phyloP scores from a whole-genome alignment of 768 basidiomycete species.

The Coprinellus micaceus region DNA sequence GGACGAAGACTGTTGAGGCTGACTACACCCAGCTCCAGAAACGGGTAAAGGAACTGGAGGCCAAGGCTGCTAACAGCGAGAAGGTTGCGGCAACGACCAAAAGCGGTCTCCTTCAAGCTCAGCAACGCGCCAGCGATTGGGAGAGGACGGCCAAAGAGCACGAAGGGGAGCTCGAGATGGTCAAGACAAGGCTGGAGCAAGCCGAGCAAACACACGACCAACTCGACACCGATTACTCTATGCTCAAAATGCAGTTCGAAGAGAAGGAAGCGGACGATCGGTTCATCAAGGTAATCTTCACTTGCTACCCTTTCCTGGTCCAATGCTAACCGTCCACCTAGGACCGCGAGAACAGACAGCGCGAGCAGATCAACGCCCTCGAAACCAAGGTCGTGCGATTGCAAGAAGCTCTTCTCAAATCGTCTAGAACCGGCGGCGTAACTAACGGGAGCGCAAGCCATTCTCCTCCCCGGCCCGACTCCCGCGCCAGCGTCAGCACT shows the following conservation, averaged over 20 bases:
- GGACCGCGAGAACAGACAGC: constrained; percentile 70
- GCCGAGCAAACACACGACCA: constrained; percentile 61
- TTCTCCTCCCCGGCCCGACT: constrained; percentile 64
- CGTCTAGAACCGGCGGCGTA: constrained; percentile 31
- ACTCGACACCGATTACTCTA: constrained; percentile 66
- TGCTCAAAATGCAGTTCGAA: constrained; percentile 68
- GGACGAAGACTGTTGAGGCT: constrained; percentile 58
- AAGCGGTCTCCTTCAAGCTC: constrained; percentile 65
- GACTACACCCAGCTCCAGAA: constrained; percentile 68
- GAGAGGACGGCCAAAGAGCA: constrained; percentile 72
- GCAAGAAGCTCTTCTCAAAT: constrained; percentile 58
- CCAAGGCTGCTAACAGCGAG: constrained; percentile 57
- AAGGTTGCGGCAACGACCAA: constrained; percentile 52
- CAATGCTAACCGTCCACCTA: constrained; percentile 21
- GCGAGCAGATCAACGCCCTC: constrained; percentile 60
- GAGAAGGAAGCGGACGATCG: constrained; percentile 72
- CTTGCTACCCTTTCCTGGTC: no score
- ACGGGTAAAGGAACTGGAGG: constrained; percentile 69
- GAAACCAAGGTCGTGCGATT: constrained; percentile 57
- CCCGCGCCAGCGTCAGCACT: constrained; percentile 56
- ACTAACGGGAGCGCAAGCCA: constrained; percentile 40
- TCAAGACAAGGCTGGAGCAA: constrained; percentile 60
- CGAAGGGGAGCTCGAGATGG: constrained; percentile 59
- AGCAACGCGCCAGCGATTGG: constrained; percentile 80
- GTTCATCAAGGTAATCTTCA: constrained; percentile 50